phyloP scores from a whole-genome alignment of 169 alveolate species.

The Pseudocohnilembus persalinus region DNA sequence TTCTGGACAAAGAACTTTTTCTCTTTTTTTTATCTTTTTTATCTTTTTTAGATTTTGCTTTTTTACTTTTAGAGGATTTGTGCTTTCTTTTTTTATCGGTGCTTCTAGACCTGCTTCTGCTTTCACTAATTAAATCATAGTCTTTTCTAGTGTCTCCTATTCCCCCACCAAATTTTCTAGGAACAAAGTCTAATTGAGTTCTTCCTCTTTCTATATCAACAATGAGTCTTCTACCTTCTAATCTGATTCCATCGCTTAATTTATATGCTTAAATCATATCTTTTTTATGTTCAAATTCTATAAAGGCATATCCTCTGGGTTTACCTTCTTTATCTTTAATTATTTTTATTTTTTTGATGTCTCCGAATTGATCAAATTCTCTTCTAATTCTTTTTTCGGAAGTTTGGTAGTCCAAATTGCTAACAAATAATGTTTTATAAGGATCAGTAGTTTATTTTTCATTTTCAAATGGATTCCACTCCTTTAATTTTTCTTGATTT shows the following conservation, averaged over 20 bases:
- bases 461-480: slow-evolving; percentile 77
- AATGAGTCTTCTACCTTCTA: slow-evolving; percentile 92
- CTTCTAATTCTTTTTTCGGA: slow-evolving; percentile 89
- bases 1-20: not conserved
- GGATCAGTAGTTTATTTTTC: slow-evolving; percentile 85
- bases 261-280: slow-evolving; percentile 91
- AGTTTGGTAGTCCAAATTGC: slow-evolving; percentile 90
- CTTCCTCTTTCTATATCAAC: slow-evolving; percentile 97
- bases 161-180: slow-evolving; percentile 96
- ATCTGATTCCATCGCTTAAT: slow-evolving; percentile 91
- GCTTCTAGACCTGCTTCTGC: not conserved
- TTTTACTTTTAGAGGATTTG: too few species aligned
- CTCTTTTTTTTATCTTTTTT: not conserved
- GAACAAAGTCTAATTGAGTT: slow-evolving; percentile 93
- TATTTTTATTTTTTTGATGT: slow-evolving; percentile 84
- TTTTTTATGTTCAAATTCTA: slow-evolving; percentile 92
- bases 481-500: not conserved
- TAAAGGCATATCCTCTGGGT: slow-evolving; percentile 96
- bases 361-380: slow-evolving; percentile 94
- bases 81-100: not conserved
- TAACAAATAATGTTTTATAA: slow-evolving; percentile 93
- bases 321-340: slow-evolving; percentile 86
- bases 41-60: not conserved
- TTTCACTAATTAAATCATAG: not conserved
- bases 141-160: slow-evolving; percentile 66